A percentile compares a stretch with the other conserved stretches of the same genome.
Evolutionary conservation across 2,329 filamentous ascomycete genomes (phyloP).

Genomic region (Aspergillus alliaceus): DNA sequence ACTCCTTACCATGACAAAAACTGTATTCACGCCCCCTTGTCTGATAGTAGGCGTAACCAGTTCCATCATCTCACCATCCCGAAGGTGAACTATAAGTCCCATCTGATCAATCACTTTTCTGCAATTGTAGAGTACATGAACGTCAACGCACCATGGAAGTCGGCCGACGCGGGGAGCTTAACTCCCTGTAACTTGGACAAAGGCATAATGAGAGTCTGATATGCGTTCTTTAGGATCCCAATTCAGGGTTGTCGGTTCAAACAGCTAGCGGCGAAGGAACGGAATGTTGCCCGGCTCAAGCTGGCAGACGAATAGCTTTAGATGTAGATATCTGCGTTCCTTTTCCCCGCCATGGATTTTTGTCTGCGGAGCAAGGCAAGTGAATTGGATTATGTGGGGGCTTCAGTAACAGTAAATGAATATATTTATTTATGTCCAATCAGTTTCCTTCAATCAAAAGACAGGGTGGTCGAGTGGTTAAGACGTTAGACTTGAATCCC

Average conservation of each 20-base stretch:
- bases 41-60: slow-evolving; percentile 56
- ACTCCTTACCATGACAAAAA: slow-evolving; percentile 51
- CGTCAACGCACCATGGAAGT: slow-evolving; percentile 55
- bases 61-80: slow-evolving; percentile 65
- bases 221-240: background rate
- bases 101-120: slow-evolving; percentile 9
- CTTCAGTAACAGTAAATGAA: too few relatives aligned
- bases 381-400: too few relatives aligned
- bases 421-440: too few relatives aligned
- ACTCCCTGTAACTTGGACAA: slow-evolving; percentile 35
- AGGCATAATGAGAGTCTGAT: slow-evolving; percentile 26
- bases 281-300: too few relatives aligned
- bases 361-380: too few relatives aligned
- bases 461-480: background rate
- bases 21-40: slow-evolving; percentile 65
- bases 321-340: slow-evolving; percentile 5
- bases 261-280: too few relatives aligned
- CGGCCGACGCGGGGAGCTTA: slow-evolving; percentile 63
- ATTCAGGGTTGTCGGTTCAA: background rate
- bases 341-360: too few relatives aligned
- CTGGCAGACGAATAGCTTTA: too few relatives aligned
- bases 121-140: background rate
- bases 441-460: background rate
- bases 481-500: background rate
- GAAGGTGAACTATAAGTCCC: slow-evolving; percentile 59